Evolutionary conservation across 108 stramenopile genomes (phyloP).

Genomic region (Hondaea fermentalgiana): DNA sequence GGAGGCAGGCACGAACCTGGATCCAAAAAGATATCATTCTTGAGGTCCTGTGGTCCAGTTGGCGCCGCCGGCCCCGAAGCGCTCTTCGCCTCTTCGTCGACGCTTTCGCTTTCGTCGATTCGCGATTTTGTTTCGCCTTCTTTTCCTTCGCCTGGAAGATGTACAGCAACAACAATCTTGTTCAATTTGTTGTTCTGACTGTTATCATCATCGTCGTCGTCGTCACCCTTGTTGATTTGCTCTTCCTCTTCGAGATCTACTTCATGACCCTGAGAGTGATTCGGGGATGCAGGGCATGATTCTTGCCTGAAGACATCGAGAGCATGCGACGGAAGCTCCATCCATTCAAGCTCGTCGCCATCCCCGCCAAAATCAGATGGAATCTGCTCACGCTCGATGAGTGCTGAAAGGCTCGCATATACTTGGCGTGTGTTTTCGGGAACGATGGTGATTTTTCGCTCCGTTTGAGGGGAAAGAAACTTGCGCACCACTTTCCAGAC

Average conservation of each 20-base stretch:
- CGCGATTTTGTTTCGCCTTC: too few species aligned
- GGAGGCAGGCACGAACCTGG: not conserved
- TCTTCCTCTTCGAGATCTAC: too few species aligned
- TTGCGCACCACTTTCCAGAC: constrained; percentile 7
- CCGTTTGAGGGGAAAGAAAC: not conserved
- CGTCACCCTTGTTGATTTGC: too few species aligned
- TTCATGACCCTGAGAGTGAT: too few species aligned
- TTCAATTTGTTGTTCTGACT: too few species aligned
- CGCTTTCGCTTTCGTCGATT: too few species aligned
- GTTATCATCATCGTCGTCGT: too few species aligned
- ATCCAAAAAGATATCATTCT: not conserved
- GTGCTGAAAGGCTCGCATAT: not conserved
- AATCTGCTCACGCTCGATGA: not conserved
- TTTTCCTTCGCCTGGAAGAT: too few species aligned
- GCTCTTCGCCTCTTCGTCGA: too few species aligned
- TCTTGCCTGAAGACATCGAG: not conserved
- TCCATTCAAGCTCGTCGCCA: not conserved
- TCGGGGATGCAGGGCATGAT: too few species aligned
- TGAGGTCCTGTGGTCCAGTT: not conserved
- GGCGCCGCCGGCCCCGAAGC: not conserved
- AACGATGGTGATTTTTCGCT: not conserved
- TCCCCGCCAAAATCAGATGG: not conserved
- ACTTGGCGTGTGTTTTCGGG: not conserved
- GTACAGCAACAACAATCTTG: too few species aligned
- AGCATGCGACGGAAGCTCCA: not conserved